Evolutionary conservation across 1,284 basidiomycete species (phyloP).

Genomic region (Tremellales sp.): DNA sequence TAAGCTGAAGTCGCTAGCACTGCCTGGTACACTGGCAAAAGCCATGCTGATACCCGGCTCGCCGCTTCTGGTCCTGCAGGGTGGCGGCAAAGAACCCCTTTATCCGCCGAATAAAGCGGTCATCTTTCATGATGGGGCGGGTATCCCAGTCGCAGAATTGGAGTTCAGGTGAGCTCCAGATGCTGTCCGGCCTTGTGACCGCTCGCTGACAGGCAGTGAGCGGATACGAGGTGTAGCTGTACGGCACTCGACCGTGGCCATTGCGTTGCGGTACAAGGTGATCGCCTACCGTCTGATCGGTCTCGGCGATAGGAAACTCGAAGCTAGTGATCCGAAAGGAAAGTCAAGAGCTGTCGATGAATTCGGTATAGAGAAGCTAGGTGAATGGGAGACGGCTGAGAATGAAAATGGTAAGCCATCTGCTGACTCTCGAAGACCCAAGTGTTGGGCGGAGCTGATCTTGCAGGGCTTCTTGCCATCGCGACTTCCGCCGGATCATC

Average conservation of each 20-base stretch:
- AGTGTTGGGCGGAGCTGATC: neutral
- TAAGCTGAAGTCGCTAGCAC: slow-evolving; percentile 15
- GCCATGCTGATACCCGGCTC: slow-evolving; percentile 76
- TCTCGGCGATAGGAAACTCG: slow-evolving; percentile 10
- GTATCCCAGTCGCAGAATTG: slow-evolving; percentile 75
- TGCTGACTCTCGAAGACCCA: neutral
- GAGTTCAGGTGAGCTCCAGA: slow-evolving; percentile 60
- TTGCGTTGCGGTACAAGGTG: slow-evolving; percentile 73
- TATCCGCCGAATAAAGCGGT: slow-evolving; percentile 94
- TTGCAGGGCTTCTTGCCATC: slow-evolving; percentile 76
- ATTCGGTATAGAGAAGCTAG: slow-evolving; percentile 56
- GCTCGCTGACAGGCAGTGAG: slow-evolving; percentile 55
- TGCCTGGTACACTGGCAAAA: slow-evolving; percentile 65
- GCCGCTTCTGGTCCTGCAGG: slow-evolving; percentile 81
- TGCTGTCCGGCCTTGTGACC: too few relatives aligned
- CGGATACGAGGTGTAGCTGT: slow-evolving; percentile 74
- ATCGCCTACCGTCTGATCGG: slow-evolving; percentile 71
- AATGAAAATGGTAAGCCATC: slow-evolving; percentile 69
- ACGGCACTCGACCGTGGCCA: slow-evolving; percentile 74
- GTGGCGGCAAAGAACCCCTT: slow-evolving; percentile 82
- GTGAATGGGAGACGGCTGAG: slow-evolving; percentile 84
- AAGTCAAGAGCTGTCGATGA: slow-evolving; percentile 11
- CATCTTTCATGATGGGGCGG: slow-evolving; percentile 76
- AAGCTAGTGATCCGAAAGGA: slow-evolving; percentile 3
- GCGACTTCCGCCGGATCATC: slow-evolving; percentile 73